Conservation (phyloP, 1,284 basidiomycete genomes). For the Paramarasmius palmivorus region DNA sequence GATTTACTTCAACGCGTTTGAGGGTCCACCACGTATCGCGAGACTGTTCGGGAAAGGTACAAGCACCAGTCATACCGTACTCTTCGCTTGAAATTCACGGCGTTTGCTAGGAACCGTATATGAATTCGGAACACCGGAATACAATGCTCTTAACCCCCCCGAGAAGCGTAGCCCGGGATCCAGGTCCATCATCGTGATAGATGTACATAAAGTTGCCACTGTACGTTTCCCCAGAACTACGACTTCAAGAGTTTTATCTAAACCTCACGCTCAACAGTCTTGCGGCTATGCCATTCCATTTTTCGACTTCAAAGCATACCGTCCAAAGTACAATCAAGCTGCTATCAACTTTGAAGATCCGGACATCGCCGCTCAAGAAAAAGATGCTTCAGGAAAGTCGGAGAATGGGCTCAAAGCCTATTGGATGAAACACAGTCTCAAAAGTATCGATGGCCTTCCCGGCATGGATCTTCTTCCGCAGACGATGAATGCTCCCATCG, state of each 20-base stretch:
- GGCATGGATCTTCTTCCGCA: neutral
- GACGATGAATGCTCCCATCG: neutral
- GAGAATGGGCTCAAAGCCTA: neutral
- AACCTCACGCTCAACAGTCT: constrained; percentile 35
- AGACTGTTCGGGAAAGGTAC: constrained; percentile 59
- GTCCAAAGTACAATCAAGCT: constrained; percentile 26
- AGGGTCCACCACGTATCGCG: constrained; percentile 49
- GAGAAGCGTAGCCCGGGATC: constrained; percentile 50
- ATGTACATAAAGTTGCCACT: constrained; percentile 52
- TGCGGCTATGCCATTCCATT: constrained; percentile 57
- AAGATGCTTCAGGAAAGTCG: neutral
- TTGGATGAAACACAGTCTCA: neutral
- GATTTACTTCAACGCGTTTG: constrained; percentile 57
- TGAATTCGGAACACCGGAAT: constrained; percentile 56
- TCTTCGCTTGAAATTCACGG: too few species aligned
- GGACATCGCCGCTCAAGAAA: too few species aligned
- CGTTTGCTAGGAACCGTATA: constrained; percentile 38
- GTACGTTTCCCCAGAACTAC: constrained; percentile 33
- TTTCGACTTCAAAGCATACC: constrained; percentile 46
- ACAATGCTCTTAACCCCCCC: constrained; percentile 41
- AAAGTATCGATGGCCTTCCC: neutral
- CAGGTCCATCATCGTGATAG: constrained; percentile 49
- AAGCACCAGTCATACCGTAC: too few species aligned
- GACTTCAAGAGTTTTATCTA: neutral
- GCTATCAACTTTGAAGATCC: neutral